Base-by-base conservation (phyloP, 164 flowering plant genomes). In the Buxus sempervirens region DNA sequence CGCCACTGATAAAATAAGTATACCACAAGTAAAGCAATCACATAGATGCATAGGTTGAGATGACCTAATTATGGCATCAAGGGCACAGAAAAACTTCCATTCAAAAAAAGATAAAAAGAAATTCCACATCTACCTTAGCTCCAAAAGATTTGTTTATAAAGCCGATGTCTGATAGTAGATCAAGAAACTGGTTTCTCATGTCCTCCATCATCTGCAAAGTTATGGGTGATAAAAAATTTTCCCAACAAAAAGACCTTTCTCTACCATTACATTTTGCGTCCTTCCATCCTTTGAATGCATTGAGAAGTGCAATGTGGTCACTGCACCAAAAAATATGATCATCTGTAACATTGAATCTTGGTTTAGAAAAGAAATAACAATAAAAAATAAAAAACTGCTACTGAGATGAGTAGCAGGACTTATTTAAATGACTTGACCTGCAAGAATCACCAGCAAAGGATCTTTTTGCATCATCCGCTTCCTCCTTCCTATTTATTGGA, bases 361-460 rank as follows among this genome's bases (percentile, higher is more conserved):
- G 7, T 7, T 3, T 32, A 59, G 8, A 12, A 48, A 45, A 56
- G 62, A 60, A 42, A 26, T 66, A n/a, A n/a, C n/a, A n/a, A n/a
- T n/a, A n/a, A n/a, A n/a, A n/a, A n/a, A n/a, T n/a, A n/a, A n/a
- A n/a, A n/a, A n/a, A n/a, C n/a, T 24, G 25, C 14, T 49, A 63
- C 67, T 8, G 23, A 61, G 67, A 62, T 38, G n/a, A 61, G 36
- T 25, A 60, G 10, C 45, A 70, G 36, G 27, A 58, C 62, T 63
- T 60, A 21, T 18, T 54, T 71, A 14, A 68, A 38, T 42, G 18
- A 45, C 22, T 72, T 64, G 7, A 95, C 98, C 98, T 95, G 96
- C 91, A 90, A 58, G 96, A 91, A 83, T 95, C 97, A 70, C 96
- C 97, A 70, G 98, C 96, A 84, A 95, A 95, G 58, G 88, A 88